phyloP scores from a whole-genome alignment of 2,329 filamentous ascomycete genomes.

The Mycosphaerella sp. region DNA sequence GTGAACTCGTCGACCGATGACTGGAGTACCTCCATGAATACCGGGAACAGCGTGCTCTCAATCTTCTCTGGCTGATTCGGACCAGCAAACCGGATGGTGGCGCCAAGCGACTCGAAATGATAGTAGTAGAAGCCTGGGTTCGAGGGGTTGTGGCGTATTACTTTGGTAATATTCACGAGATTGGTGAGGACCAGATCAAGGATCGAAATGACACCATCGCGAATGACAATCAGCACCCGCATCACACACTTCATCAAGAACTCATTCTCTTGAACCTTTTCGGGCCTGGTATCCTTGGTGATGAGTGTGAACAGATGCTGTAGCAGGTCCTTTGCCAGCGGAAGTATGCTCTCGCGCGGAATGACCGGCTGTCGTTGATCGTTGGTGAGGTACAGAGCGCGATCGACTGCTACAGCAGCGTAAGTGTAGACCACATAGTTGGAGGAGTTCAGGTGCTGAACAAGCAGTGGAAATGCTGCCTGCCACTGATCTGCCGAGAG shows the following conservation, averaged over 20 bases:
- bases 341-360: constrained; percentile 67
- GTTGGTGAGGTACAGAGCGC: constrained; percentile 77
- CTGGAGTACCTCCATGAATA: constrained; percentile 72
- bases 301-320: constrained; percentile 88
- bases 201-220: constrained; percentile 68
- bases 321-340: constrained; percentile 77
- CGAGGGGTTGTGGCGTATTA: constrained; percentile 91
- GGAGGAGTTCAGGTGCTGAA: constrained; percentile 79
- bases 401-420: constrained; percentile 91
- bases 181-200: constrained; percentile 74
- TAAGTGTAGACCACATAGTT: constrained; percentile 99
- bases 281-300: constrained; percentile 72
- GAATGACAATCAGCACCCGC: constrained; percentile 91
- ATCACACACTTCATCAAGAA: constrained; percentile 99
- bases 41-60: constrained; percentile 72
- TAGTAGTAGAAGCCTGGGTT: constrained; percentile 99
- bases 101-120: constrained; percentile 90
- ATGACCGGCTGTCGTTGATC: constrained; percentile 72
- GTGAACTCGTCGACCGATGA: constrained; percentile 89
- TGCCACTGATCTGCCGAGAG: constrained; percentile 89
- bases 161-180: constrained; percentile 79
- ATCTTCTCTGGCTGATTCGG: constrained; percentile 64
- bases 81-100: constrained; percentile 71
- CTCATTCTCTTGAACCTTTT: constrained; percentile 97
- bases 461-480: constrained; percentile 77